These are phyloP conservation scores for Geotrichum histeridarum DNA, from an alignment of 1,139 yeast genomes.

Conservation along the genomic window DNA sequence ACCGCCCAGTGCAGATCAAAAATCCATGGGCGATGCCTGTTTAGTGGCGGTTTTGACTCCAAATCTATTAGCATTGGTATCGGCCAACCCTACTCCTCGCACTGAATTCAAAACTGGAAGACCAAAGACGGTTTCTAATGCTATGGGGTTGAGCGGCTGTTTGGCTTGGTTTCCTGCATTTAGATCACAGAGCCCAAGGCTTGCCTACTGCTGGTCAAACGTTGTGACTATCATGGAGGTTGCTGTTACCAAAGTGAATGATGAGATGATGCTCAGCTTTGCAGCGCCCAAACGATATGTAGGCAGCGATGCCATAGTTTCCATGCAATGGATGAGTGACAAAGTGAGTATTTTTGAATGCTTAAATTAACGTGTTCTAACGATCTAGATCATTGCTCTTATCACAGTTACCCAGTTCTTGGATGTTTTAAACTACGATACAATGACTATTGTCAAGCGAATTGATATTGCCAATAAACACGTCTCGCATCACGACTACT, in stretches of 20 bases:
- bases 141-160: conserved; percentile 44
- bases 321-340: conserved; percentile 58
- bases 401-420: conserved; percentile 48
- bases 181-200: conserved; percentile 39
- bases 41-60: conserved; percentile 58
- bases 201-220: conserved; percentile 67
- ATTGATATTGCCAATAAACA: conserved; percentile 47
- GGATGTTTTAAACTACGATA: conserved; percentile 40
- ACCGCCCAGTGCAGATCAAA: conserved; percentile 53
- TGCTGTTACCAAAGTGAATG: not conserved
- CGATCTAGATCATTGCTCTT: not conserved
- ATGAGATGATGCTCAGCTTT: conserved; percentile 36
- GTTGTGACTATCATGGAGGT: conserved; percentile 53
- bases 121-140: conserved; percentile 40
- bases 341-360: conserved; percentile 25
- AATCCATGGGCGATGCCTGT: conserved; percentile 39
- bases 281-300: conserved; percentile 45
- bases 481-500: conserved; percentile 41
- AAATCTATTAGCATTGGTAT: conserved; percentile 47
- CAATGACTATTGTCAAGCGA: conserved; percentile 39
- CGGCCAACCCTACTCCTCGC: conserved; percentile 49
- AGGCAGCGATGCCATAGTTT: conserved; percentile 45
- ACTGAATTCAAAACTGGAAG: conserved; percentile 52
- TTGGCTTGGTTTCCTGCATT: conserved; percentile 57
- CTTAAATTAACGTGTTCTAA: not conserved